Evolutionary conservation across 306 rosid genomes (phyloP).

Genomic region (Quercus mongolica): DNA sequence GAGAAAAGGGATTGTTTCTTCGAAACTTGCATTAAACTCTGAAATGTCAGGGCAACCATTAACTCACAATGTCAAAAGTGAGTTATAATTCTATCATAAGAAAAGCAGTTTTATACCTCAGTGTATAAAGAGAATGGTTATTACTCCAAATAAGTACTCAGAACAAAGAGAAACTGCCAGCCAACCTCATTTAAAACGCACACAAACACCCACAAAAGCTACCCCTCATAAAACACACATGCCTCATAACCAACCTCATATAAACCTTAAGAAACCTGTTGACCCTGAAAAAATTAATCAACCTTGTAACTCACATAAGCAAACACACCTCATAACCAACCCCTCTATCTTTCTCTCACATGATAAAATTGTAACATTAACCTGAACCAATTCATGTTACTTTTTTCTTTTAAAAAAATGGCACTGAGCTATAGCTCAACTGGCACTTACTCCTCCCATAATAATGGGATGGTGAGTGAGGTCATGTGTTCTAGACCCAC

Average conservation of each 20-base stretch:
- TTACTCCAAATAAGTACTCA: neutral
- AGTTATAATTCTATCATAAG: neutral
- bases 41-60: neutral
- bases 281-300: neutral
- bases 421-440: too few relatives aligned
- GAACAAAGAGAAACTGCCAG: neutral
- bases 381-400: neutral
- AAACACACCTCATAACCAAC: too few relatives aligned
- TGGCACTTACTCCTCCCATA: too few relatives aligned
- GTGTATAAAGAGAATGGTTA: neutral
- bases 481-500: too few relatives aligned
- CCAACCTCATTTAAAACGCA: neutral
- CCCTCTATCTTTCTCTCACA: too few relatives aligned
- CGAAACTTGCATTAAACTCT: neutral
- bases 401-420: neutral
- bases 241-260: too few relatives aligned
- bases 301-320: neutral
- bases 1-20: neutral
- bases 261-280: neutral
- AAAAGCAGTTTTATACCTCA: neutral
- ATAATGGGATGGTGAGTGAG: too few relatives aligned
- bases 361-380: too few relatives aligned
- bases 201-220: neutral
- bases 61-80: neutral
- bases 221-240: too few relatives aligned